Percentiles rank a stretch among this genome's conserved stretches.
Conservation (phyloP, 2,329 filamentous ascomycete genomes). For the Ophiostoma tasmaniense region DNA sequence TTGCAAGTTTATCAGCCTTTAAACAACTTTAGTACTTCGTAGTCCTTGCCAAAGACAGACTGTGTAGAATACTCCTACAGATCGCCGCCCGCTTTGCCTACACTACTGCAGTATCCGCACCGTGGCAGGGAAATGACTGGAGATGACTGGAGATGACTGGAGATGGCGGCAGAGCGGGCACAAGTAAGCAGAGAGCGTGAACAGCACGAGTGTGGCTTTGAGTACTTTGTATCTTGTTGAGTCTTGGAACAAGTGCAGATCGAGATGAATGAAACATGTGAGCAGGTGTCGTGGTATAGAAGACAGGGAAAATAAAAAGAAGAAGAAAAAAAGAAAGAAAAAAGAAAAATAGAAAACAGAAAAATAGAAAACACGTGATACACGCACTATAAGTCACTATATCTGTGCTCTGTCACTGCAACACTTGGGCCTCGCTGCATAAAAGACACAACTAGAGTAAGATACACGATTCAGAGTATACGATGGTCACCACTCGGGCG, state of each 20-base stretch:
- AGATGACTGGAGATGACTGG: not conserved
- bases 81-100: not conserved
- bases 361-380: not conserved
- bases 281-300: too few relatives aligned
- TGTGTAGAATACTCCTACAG: too few relatives aligned
- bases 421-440: not conserved
- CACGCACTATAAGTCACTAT: not conserved
- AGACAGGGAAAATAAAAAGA: too few relatives aligned
- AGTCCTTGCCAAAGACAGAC: too few relatives aligned
- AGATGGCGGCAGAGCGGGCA: not conserved
- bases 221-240: too few relatives aligned
- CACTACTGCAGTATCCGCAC: slow-evolving; percentile 3
- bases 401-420: not conserved
- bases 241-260: not conserved
- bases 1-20: not conserved
- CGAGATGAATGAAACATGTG: not conserved
- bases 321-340: not conserved
- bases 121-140: not conserved
- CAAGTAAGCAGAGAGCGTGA: not conserved
- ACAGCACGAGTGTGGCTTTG: not conserved
- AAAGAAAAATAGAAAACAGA: not conserved
- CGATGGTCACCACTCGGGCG: not conserved
- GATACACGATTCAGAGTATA: too few relatives aligned
- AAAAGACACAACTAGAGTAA: too few relatives aligned
- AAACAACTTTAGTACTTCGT: too few relatives aligned